phyloP scores from a whole-genome alignment of 31 red algal species.

The Endocladia muricata region DNA sequence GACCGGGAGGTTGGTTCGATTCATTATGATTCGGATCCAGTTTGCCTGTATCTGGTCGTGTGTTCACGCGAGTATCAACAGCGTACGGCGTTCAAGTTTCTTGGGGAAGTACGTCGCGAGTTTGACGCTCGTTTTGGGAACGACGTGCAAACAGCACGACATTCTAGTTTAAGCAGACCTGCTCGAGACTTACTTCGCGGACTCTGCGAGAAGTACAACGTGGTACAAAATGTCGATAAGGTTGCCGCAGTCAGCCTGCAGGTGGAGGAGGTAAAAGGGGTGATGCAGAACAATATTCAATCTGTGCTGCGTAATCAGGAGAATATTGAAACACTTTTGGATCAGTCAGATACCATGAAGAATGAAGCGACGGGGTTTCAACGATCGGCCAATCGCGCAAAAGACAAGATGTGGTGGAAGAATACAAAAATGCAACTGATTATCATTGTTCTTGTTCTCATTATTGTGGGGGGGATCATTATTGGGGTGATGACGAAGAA shows the following conservation, averaged over 20 bases:
- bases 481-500: slow-evolving; percentile 1
- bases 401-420: slow-evolving; percentile 87
- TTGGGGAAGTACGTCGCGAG: slow-evolving; percentile 58
- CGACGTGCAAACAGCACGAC: slow-evolving; percentile 40
- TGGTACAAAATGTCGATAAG: slow-evolving; percentile 56
- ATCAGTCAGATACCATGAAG: slow-evolving; percentile 79
- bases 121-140: slow-evolving; percentile 62
- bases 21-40: slow-evolving; percentile 79
- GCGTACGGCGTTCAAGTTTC: slow-evolving; percentile 81
- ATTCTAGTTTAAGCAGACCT: slow-evolving; percentile 42
- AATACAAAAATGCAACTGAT: slow-evolving; percentile 65
- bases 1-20: slow-evolving; percentile 76
- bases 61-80: slow-evolving; percentile 68
- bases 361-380: slow-evolving; percentile 77
- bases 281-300: slow-evolving; percentile 83
- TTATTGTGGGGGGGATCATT: slow-evolving; percentile 46
- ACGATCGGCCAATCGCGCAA: slow-evolving; percentile 62
- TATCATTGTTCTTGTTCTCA: slow-evolving; percentile 54
- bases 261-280: slow-evolving; percentile 84
- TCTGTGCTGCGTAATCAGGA: slow-evolving; percentile 71
- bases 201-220: slow-evolving; percentile 62
- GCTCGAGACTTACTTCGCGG: slow-evolving; percentile 41
- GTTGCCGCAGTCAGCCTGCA: slow-evolving; percentile 68
- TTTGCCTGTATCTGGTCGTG: slow-evolving; percentile 67
- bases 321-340: slow-evolving; percentile 69